Base-by-base conservation (phyloP, 2,329 filamentous ascomycete genomes). In the Xylariaceae sp. region DNA sequence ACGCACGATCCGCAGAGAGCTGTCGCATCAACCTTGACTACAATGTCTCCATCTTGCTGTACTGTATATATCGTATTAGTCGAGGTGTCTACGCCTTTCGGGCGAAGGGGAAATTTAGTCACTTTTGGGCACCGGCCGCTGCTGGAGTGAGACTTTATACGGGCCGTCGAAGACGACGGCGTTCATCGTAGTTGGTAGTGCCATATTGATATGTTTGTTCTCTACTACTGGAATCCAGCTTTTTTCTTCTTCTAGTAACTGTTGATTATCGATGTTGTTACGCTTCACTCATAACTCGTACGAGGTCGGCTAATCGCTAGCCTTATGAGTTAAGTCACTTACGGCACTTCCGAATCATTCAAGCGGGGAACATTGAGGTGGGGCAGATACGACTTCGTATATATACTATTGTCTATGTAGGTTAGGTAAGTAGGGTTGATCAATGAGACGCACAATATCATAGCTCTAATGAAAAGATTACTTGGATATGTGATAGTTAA, bases 161-260 rank as follows among this genome's bases (percentile, higher is more conserved):
- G 89, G 88, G 2, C 89, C 91, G 60, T 93, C 88, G 76, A 96
- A 96, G 52, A 96, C 84, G 26, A 97, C 90, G 26, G 91, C 91
- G 73, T 90, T 89, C 93, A 97, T 96, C 0, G 83, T 90, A 37
- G 68, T 66, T 23, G 72, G 69, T 6, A 70, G 55, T 49, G 72
- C 67, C 72, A 78, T 71, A 20, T 37, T 55, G 54, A 43, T 50
- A 19, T 10, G 46, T 41, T 14, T 54, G 6, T 37, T 37, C 14
- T 12, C 6, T 16, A 3, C 14, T 37, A 16, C 6, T 4, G 32
- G 32, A 37, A 37, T 37, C 32, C 26, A 29, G 26, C 26, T 29
- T 29, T 29, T 29, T 29, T 29, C 26, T 29, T 29, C 10, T 29
- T 29, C 10, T 29, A 10, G 26, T 5, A 5, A 29, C 26, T 29